phyloP scores from a whole-genome alignment of 2,329 filamentous ascomycete species.

The Zasmidium angulare region DNA sequence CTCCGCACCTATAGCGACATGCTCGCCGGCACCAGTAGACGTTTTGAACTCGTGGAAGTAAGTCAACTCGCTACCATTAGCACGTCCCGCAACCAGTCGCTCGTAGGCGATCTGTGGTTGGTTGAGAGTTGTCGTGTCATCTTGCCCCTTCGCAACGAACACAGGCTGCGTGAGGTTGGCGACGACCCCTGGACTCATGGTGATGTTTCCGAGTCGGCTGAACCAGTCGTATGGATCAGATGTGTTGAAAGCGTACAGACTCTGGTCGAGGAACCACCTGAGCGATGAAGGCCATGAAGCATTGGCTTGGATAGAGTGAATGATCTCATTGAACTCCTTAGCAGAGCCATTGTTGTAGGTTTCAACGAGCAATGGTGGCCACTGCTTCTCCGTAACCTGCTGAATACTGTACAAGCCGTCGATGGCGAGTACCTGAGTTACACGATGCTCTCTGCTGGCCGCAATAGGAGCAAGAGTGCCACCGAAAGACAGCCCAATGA shows the following conservation, averaged over 20 bases:
- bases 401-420: slow-evolving; percentile 8
- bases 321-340: slow-evolving; percentile 4
- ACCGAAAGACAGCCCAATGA: slow-evolving; percentile 33
- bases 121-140: slow-evolving; percentile 2
- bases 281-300: not conserved
- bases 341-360: slow-evolving; percentile 5
- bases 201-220: slow-evolving; percentile 6
- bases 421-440: slow-evolving; percentile 8
- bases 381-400: not conserved
- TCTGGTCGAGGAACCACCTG: slow-evolving; percentile 8
- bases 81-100: not conserved
- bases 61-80: slow-evolving; percentile 5
- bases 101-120: slow-evolving; percentile 4
- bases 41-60: slow-evolving; percentile 11
- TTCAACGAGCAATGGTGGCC: not conserved
- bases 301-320: not conserved
- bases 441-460: slow-evolving; percentile 5
- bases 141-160: slow-evolving; percentile 11
- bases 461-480: slow-evolving; percentile 7
- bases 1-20: slow-evolving; percentile 7
- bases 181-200: not conserved
- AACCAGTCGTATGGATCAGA: slow-evolving; percentile 6
- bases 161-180: not conserved
- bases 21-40: slow-evolving; percentile 8
- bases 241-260: slow-evolving; percentile 11